Evolutionary conservation across 2,329 filamentous ascomycete species (phyloP).

Genomic region (Ilyonectria robusta): DNA sequence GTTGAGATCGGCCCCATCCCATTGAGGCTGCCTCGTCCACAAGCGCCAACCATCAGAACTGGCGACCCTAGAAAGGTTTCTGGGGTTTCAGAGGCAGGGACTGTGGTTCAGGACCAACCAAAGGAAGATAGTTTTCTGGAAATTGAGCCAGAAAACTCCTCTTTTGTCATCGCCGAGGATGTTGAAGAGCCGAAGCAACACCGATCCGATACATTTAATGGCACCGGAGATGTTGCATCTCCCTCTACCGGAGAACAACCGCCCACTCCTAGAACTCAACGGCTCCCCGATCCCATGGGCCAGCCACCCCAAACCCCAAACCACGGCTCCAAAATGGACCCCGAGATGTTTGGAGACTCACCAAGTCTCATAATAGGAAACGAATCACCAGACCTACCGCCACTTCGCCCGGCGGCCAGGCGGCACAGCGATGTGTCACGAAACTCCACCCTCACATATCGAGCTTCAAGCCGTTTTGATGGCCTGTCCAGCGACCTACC

Average conservation of each 20-base stretch:
- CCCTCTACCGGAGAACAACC: slow-evolving; percentile 27
- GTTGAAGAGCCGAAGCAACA: slow-evolving; percentile 30
- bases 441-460: slow-evolving; percentile 57
- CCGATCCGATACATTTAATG: slow-evolving; percentile 31
- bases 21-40: slow-evolving; percentile 39
- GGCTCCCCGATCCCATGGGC: slow-evolving; percentile 27
- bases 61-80: slow-evolving; percentile 39
- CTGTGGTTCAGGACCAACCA: slow-evolving; percentile 37
- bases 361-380: slow-evolving; percentile 41
- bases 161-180: slow-evolving; percentile 40
- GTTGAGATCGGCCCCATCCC: slow-evolving; percentile 39
- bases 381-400: slow-evolving; percentile 55
- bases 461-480: slow-evolving; percentile 55
- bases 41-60: slow-evolving; percentile 11
- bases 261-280: slow-evolving; percentile 36
- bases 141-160: slow-evolving; percentile 35
- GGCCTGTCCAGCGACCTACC: slow-evolving; percentile 59
- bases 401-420: slow-evolving; percentile 50
- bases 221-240: slow-evolving; percentile 33
- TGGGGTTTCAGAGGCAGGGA: slow-evolving; percentile 44
- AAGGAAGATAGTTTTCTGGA: slow-evolving; percentile 28
- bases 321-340: slow-evolving; percentile 31
- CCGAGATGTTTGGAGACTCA: slow-evolving; percentile 31
- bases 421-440: slow-evolving; percentile 53
- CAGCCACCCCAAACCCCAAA: slow-evolving; percentile 41